Evolutionary conservation across 73 alveolate species (phyloP).

Genomic region (Effrenium voratum): DNA sequence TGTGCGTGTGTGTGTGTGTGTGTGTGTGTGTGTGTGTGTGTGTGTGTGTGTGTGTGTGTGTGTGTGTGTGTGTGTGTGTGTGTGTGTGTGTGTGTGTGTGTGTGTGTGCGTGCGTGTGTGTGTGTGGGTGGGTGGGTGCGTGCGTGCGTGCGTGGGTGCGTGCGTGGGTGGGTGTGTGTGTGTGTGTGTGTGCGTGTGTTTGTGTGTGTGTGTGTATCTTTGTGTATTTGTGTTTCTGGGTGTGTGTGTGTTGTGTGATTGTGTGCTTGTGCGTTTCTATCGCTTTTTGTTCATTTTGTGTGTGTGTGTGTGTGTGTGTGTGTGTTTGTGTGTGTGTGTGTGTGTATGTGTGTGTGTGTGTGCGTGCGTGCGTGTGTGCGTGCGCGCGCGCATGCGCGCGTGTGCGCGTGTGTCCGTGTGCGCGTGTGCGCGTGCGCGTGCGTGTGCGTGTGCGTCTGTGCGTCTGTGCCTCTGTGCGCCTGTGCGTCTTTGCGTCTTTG

Average conservation of each 20-base stretch:
- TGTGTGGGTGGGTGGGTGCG: constrained; percentile 14
- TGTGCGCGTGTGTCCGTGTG: constrained; percentile 21
- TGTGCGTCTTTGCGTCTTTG: not conserved
- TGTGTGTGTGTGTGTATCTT: constrained; percentile 30
- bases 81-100: constrained; percentile 55
- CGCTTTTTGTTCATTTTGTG: not conserved
- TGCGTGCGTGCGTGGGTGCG: constrained; percentile 21
- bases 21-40: constrained; percentile 53
- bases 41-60: constrained; percentile 51
- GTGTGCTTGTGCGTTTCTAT: not conserved
- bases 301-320: constrained; percentile 7
- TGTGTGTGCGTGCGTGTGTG: constrained; percentile 41
- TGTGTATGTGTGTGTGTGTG: constrained; percentile 20
- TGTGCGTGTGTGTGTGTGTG: constrained; percentile 43
- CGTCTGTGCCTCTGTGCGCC: not conserved
- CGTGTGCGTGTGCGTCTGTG: not conserved
- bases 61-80: constrained; percentile 53
- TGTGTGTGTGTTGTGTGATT: constrained; percentile 19
- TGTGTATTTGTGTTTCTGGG: not conserved
- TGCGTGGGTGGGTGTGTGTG: constrained; percentile 18
- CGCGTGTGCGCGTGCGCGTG: not conserved
- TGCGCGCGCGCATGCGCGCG: constrained; percentile 16
- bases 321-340: constrained; percentile 6
- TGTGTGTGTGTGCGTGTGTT: constrained; percentile 2
- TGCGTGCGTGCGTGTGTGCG: not conserved